Evolutionary conservation across 1,139 yeast species (phyloP), one percentile per base, ranked within the genome.

Genomic region (Suhomyces bolitotheri): DNA sequence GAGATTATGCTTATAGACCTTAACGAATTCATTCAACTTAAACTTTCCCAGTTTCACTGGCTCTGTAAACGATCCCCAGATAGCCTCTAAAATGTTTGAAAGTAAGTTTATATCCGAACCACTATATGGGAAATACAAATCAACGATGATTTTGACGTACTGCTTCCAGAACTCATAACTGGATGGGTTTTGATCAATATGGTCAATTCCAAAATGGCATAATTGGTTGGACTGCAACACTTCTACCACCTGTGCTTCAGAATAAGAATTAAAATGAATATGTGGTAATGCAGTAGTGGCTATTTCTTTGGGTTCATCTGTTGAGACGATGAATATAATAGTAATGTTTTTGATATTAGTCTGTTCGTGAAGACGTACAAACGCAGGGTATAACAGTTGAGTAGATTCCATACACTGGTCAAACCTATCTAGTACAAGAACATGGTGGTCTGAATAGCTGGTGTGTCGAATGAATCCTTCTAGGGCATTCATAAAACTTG

Each of bases 341-440:
- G 53, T 46, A 7, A 70, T 33, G 43, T 67, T 69, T 11, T 50
- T 46, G 17, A 69, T 47, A 7, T 41, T 40, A 2, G 66, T 53
- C 33, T 58, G 57, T 45, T 80, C 86, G 20, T 65, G 64, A 23
- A 79, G 45, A 30, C 76, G 60, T 2, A 71, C 49, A 45, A 80
- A 73, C 8, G 75, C 66, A n/a, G 66, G 56, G 38, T 70, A 63
- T 7, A 80, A 43, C 7, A 68, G 76, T 10, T 64, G 60, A 0
- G 71, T 60, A 16, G 67, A 62, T 25, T 78, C 86, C 47, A 71
- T 68, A 27, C 80, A 64, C 40, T 69, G 71, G 49, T 80, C 86
- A 22, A 77, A 64, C 8, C 80, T 56, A 46, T 80, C 87, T n/a
- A 80, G 58, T 0, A 80, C 79, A 25, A 80, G 54, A 5, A 78